A percentile compares a stretch with the other conserved stretches of the same genome.
These are phyloP conservation scores for Euclidium syriacum DNA, from an alignment of 345 rosid genomes.

Conservation along the genomic window DNA sequence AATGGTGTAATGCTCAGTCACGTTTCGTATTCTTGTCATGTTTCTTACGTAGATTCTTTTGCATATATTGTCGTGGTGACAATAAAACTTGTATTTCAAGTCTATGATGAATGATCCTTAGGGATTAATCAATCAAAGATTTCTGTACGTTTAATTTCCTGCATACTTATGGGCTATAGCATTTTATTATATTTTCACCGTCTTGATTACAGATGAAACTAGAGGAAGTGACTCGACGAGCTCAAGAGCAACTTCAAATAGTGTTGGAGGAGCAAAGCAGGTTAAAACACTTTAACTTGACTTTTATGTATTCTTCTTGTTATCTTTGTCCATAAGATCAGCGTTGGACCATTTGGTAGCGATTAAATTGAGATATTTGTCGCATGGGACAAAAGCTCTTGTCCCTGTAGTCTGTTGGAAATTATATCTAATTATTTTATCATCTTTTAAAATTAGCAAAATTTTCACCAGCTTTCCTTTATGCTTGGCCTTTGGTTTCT, in stretches of 20 bases:
- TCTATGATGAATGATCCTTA: not conserved
- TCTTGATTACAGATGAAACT: constrained; percentile 60
- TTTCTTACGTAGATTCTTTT: not conserved
- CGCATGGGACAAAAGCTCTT: constrained; percentile 13
- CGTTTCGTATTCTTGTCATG: not conserved
- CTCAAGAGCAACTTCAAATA: constrained; percentile 95
- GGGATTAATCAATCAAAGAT: constrained; percentile 1
- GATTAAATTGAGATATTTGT: constrained; percentile 8
- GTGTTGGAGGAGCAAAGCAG: constrained; percentile 96
- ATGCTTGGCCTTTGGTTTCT: constrained; percentile 25
- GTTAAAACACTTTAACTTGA: constrained; percentile 34
- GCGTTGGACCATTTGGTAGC: constrained; percentile 14
- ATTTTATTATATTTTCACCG: not conserved
- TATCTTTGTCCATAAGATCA: not conserved
- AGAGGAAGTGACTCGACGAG: constrained; percentile 94
- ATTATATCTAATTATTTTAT: not conserved
- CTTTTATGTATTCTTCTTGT: not conserved
- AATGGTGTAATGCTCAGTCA: constrained; percentile 30
- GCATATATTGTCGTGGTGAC: not conserved
- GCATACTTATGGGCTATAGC: not conserved
- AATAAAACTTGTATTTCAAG: constrained; percentile 4
- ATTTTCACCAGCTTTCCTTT: not conserved
- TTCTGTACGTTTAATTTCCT: constrained; percentile 2
- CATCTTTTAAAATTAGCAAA: not conserved
- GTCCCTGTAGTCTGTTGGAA: constrained; percentile 2